Base-by-base conservation (phyloP, 2,329 filamentous ascomycete species). In the Pyrenophora seminiperda region DNA sequence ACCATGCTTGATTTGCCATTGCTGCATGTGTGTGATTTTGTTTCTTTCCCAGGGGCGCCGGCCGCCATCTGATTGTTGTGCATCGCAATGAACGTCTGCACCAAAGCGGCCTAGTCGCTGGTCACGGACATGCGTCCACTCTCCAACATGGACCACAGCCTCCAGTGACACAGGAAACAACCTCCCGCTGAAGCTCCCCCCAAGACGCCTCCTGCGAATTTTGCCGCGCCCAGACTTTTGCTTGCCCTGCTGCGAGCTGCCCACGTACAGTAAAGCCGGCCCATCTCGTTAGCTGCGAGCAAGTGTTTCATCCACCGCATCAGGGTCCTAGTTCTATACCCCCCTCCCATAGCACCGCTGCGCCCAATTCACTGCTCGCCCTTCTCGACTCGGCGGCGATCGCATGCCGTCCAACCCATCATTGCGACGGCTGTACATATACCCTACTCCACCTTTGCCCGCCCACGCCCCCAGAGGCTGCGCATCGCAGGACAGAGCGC, bases 271-370 rank as follows among this genome's bases (percentile, higher is more conserved):
- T 39, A 32, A 20, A 31, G 30, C 37, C 39, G n/a, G n/a, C 36
- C 20, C 32, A 29, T 45, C 41, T 37, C 47, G 18, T 30, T 49
- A 38, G 53, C 51, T 54, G 54, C 54, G 58, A 58, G 56, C 44
- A 53, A 36, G 64, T 61, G 65, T 63, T 63, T 63, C 61, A 63
- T 54, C 67, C 53, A 56, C 54, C 45, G 54, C 50, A 27, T 56
- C 59, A 64, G 62, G 57, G 57, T 55, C 53, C 53, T 55, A 51
- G 52, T 51, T 58, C 53, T 30, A 38, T 30, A 34, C 50, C 56
- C 54, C 59, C 34, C 34, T 44, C 47, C 54, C 50, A 46, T 45
- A 47, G 41, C 53, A 17, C 15, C 29, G 44, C 19, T 30, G 29
- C 19, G 20, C 37, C 44, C 41, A 34, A 39, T 52, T 48, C 44